Conservation (phyloP, 1,139 yeast genomes). For the Magnusiomyces suaveolens region DNA sequence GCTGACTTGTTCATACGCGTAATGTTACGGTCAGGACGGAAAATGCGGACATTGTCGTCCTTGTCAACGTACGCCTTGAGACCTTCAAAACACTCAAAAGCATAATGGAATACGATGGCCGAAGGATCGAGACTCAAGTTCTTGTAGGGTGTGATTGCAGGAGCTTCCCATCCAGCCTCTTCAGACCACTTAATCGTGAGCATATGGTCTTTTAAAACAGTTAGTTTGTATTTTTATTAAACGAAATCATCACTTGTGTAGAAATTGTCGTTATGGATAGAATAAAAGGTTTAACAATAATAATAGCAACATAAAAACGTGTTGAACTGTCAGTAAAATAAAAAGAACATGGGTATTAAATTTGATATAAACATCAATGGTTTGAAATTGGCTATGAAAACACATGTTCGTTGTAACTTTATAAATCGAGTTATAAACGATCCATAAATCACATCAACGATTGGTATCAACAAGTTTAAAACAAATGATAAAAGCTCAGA, state of each 20-base stretch:
- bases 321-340: not conserved
- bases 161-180: constrained; percentile 73
- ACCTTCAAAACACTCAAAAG: constrained; percentile 93
- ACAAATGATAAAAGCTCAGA: not conserved
- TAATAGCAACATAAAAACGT: not conserved
- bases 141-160: constrained; percentile 79
- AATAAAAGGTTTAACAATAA: not conserved
- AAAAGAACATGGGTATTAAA: too few species aligned
- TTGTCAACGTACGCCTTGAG: constrained; percentile 76
- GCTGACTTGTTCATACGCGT: constrained; percentile 82
- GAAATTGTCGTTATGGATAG: not conserved
- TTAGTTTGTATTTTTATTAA: not conserved
- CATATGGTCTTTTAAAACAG: constrained; percentile 53
- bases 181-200: constrained; percentile 76
- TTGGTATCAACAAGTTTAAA: not conserved
- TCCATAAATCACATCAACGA: too few species aligned
- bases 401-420: too few species aligned
- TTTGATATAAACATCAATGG: too few species aligned
- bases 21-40: constrained; percentile 90
- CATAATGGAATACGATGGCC: constrained; percentile 82
- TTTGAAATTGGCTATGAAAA: too few species aligned
- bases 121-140: constrained; percentile 74
- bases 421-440: too few species aligned
- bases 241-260: not conserved
- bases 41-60: constrained; percentile 59